Conservation (phyloP, 2,329 filamentous ascomycete species). For the Paecilomyces sp. region DNA sequence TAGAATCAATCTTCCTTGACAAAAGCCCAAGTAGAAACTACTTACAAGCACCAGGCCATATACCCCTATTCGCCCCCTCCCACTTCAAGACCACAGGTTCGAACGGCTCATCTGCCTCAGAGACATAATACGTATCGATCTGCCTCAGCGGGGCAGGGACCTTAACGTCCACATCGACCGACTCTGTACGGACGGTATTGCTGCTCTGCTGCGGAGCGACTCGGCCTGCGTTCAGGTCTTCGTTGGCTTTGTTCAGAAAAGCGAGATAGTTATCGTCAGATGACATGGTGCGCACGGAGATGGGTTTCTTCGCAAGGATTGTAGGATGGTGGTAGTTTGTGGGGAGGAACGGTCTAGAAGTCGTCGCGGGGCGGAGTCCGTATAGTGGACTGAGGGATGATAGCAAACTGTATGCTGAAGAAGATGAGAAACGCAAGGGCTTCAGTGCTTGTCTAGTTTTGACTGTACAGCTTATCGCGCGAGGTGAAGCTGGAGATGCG, state of each 20-base stretch:
- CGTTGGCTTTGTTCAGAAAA: slow-evolving; percentile 83
- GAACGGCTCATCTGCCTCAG: slow-evolving; percentile 82
- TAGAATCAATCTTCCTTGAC: background rate
- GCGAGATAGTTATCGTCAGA: slow-evolving; percentile 76
- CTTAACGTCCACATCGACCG: slow-evolving; percentile 41
- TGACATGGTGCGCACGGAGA: slow-evolving; percentile 26
- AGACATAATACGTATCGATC: slow-evolving; percentile 61
- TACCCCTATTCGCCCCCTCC: slow-evolving; percentile 23
- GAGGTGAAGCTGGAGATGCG: slow-evolving; percentile 4
- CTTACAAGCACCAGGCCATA: slow-evolving; percentile 29
- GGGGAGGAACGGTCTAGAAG: background rate
- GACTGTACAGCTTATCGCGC: background rate
- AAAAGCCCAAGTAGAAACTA: slow-evolving; percentile 2
- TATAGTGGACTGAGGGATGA: background rate
- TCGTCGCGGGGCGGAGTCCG: background rate
- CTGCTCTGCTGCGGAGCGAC: slow-evolving; percentile 13
- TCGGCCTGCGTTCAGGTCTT: slow-evolving; percentile 44
- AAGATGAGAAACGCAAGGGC: background rate
- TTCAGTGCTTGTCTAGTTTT: background rate
- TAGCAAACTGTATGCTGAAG: background rate
- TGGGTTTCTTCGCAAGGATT: background rate
- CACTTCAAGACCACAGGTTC: slow-evolving; percentile 65
- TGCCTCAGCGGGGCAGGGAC: slow-evolving; percentile 55
- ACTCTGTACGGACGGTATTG: slow-evolving; percentile 27
- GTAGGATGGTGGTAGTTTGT: background rate